Conservation (phyloP, 2,329 filamentous ascomycete genomes). For the Paecilomyces sp. region DNA sequence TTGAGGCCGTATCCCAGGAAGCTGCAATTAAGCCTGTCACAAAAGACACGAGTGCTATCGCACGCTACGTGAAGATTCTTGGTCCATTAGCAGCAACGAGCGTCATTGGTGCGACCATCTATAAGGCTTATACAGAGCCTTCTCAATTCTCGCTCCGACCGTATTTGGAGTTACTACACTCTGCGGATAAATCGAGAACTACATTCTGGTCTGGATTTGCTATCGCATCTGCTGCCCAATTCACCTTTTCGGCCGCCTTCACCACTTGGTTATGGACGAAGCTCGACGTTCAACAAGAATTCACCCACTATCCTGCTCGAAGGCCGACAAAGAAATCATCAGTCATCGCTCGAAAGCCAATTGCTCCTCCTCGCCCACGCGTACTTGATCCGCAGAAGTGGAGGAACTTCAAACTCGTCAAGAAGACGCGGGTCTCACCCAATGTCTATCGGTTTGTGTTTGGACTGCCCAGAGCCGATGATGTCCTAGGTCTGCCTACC, state of each 20-base stretch:
- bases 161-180: neutral
- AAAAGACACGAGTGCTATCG: neutral
- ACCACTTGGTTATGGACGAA: neutral
- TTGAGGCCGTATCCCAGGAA: neutral
- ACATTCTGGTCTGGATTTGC: neutral
- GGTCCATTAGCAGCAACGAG: neutral
- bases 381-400: neutral
- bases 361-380: neutral
- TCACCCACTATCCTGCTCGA: neutral
- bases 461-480: neutral
- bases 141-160: neutral
- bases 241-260: neutral
- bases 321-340: neutral
- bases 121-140: neutral
- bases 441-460: neutral
- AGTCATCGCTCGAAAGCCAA: neutral
- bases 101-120: neutral
- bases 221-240: neutral
- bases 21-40: neutral
- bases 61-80: neutral
- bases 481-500: neutral
- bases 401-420: neutral
- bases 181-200: neutral
- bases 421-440: neutral
- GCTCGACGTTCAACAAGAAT: neutral